Conservation (phyloP, 352 stramenopile species). For the Phytopythium oedochilum region DNA sequence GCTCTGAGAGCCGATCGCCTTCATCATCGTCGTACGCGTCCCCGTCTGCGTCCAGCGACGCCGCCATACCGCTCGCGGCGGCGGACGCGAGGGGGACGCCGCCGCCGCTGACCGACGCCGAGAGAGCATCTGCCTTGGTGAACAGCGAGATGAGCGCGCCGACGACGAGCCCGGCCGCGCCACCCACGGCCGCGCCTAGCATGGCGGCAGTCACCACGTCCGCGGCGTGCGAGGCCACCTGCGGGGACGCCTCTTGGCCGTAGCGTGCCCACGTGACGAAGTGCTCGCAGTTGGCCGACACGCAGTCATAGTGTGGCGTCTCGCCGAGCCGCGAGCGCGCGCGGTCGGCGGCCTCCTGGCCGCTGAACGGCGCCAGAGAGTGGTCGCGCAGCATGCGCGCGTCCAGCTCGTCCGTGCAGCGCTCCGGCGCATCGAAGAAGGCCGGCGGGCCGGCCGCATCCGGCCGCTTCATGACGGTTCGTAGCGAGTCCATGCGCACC, state of each 20-base stretch:
- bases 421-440: constrained; percentile 18
- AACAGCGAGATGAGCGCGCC: constrained; percentile 59
- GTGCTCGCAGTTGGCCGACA: constrained; percentile 70
- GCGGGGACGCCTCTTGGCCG: constrained; percentile 44
- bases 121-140: constrained; percentile 50
- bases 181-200: constrained; percentile 50
- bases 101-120: constrained; percentile 28
- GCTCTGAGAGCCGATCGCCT: constrained; percentile 4
- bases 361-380: constrained; percentile 28
- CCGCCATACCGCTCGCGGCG: not conserved
- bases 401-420: constrained; percentile 42
- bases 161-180: constrained; percentile 52
- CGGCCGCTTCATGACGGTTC: constrained; percentile 24
- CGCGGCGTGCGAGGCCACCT: constrained; percentile 48
- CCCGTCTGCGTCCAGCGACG: not conserved
- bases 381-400: constrained; percentile 41
- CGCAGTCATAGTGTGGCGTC: constrained; percentile 34
- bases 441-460: not conserved
- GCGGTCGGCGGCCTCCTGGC: constrained; percentile 36
- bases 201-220: constrained; percentile 59
- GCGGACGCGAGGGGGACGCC: not conserved
- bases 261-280: constrained; percentile 77
- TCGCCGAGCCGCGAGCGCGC: constrained; percentile 48
- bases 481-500: constrained; percentile 60
- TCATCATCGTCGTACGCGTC: constrained; percentile 7